Conservation (phyloP, 805 yeast genomes). For the Candida khao-thaluensis region DNA sequence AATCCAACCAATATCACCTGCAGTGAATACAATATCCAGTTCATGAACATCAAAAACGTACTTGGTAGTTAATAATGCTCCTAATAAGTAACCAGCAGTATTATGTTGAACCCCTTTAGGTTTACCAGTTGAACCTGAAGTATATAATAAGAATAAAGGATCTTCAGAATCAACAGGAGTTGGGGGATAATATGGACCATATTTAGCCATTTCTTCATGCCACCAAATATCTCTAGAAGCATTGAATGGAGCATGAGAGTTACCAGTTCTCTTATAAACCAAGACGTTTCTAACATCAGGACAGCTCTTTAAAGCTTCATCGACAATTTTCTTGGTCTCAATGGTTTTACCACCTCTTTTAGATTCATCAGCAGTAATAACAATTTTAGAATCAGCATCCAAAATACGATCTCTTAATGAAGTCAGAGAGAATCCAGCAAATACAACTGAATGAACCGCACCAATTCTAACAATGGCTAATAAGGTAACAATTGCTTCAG, state of each 20-base stretch:
- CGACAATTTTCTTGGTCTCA: constrained; percentile 90
- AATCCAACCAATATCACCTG: constrained; percentile 99
- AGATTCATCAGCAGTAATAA: constrained; percentile 94
- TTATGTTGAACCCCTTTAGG: constrained; percentile 98
- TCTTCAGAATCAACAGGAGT: constrained; percentile 87
- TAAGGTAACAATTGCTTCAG: constrained; percentile 93
- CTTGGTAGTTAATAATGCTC: constrained; percentile 88
- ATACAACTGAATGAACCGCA: constrained; percentile 93
- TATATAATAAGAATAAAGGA: constrained; percentile 91
- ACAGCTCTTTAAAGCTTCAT: constrained; percentile 81
- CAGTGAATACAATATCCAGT: constrained; percentile 87
- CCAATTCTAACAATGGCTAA: constrained; percentile 92
- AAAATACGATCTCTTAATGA: constrained; percentile 87
- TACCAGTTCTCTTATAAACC: constrained; percentile 87
- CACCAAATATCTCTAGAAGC: constrained; percentile 90
- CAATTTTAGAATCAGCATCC: constrained; percentile 82
- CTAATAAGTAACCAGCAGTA: constrained; percentile 92
- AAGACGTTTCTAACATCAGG: constrained; percentile 78
- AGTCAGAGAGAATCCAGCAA: constrained; percentile 95
- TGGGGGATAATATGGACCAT: constrained; percentile 84
- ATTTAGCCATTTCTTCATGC: constrained; percentile 84
- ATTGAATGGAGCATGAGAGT: constrained; percentile 65
- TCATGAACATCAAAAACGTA: constrained; percentile 92
- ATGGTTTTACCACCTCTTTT: constrained; percentile 94
- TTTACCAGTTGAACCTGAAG: constrained; percentile 97